A percentile compares a stretch with the other conserved stretches of the same genome.
Evolutionary conservation across 805 yeast species (phyloP).

Genomic region (Saccharomyces paradoxus): DNA sequence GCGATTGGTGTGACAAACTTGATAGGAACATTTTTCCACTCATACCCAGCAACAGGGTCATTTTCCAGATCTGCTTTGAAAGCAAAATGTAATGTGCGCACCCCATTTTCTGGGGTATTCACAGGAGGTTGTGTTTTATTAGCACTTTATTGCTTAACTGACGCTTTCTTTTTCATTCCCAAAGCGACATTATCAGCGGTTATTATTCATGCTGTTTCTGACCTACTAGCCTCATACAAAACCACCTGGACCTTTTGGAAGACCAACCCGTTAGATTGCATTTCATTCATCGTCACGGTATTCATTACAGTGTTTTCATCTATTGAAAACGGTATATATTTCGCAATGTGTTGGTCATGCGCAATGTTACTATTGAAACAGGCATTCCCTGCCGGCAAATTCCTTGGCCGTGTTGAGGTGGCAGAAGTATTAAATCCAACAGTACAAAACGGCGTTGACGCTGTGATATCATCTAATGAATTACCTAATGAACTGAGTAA

Average conservation of each 20-base stretch:
- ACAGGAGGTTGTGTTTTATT: slow-evolving; percentile 84
- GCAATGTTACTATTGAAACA: slow-evolving; percentile 66
- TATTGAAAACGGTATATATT: slow-evolving; percentile 85
- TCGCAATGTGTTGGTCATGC: slow-evolving; percentile 77
- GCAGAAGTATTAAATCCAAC: slow-evolving; percentile 61
- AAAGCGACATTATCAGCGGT: slow-evolving; percentile 81
- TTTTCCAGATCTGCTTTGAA: slow-evolving; percentile 91
- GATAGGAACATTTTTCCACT: slow-evolving; percentile 84
- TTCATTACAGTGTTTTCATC: slow-evolving; percentile 67
- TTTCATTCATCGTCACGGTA: slow-evolving; percentile 65
- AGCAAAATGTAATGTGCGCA: slow-evolving; percentile 90
- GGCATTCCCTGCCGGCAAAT: slow-evolving; percentile 74
- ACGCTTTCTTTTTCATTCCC: slow-evolving; percentile 81
- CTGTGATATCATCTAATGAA: not conserved
- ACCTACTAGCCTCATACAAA: slow-evolving; percentile 63
- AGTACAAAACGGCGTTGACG: slow-evolving; percentile 24
- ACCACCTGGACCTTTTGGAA: slow-evolving; percentile 64
- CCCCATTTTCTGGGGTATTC: slow-evolving; percentile 86
- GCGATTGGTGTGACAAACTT: slow-evolving; percentile 90
- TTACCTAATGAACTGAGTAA: slow-evolving; percentile 22
- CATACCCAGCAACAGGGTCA: slow-evolving; percentile 94
- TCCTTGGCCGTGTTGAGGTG: slow-evolving; percentile 69
- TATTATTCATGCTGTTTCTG: slow-evolving; percentile 89
- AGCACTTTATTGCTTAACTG: slow-evolving; percentile 77
- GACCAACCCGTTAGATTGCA: slow-evolving; percentile 63